phyloP scores from a whole-genome alignment of 345 rosid species.

The Psidium guajava region DNA sequence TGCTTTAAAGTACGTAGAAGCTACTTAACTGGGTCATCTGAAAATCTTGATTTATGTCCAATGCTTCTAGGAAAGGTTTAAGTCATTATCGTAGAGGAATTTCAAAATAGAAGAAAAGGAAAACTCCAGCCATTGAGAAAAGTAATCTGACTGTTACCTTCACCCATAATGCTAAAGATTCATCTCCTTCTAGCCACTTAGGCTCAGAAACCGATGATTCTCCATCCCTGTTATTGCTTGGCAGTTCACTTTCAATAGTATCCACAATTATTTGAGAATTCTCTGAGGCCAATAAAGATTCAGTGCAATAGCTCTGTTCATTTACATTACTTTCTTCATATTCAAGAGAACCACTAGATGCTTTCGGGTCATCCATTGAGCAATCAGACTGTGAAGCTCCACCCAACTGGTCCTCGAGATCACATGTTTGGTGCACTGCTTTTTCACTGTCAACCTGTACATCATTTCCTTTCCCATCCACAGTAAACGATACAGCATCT shows the following conservation, averaged over 20 bases:
- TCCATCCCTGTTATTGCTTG: slow-evolving; percentile 36
- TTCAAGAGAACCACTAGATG: slow-evolving; percentile 37
- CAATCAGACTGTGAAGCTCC: slow-evolving; percentile 32
- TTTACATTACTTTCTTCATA: slow-evolving; percentile 36
- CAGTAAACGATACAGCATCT: slow-evolving; percentile 20
- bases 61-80: neutral
- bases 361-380: slow-evolving; percentile 31
- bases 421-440: slow-evolving; percentile 15
- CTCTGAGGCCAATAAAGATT: slow-evolving; percentile 28
- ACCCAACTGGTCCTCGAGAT: slow-evolving; percentile 24
- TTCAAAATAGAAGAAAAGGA: neutral
- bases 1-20: neutral
- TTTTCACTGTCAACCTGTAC: slow-evolving; percentile 20
- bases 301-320: slow-evolving; percentile 19
- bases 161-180: slow-evolving; percentile 90
- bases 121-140: neutral
- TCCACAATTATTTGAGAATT: slow-evolving; percentile 27
- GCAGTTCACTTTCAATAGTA: slow-evolving; percentile 37
- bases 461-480: slow-evolving; percentile 19
- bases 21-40: neutral
- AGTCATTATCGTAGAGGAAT: neutral
- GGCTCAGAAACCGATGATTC: slow-evolving; percentile 53
- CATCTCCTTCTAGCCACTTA: slow-evolving; percentile 75
- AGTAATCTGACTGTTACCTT: slow-evolving; percentile 42
- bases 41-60: neutral